phyloP scores from a whole-genome alignment of 202 grass and related monocot species.

The Setaria italica region DNA sequence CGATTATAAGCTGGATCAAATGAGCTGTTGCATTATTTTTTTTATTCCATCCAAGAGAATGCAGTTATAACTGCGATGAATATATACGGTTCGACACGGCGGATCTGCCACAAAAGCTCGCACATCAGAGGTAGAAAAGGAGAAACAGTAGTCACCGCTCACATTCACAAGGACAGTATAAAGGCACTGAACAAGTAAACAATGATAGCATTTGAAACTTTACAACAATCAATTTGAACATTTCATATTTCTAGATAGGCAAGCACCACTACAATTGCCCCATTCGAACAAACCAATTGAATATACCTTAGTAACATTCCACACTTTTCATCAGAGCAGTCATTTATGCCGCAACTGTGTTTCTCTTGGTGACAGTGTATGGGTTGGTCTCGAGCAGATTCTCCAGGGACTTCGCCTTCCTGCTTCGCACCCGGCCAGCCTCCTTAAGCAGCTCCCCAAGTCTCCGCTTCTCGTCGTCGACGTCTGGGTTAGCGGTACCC shows the following conservation, averaged over 20 bases:
- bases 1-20: not conserved
- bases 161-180: not conserved
- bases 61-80: not conserved
- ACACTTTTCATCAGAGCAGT: constrained; percentile 15
- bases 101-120: not conserved
- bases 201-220: constrained; percentile 50
- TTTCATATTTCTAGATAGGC: constrained; percentile 40
- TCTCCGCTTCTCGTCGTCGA: constrained; percentile 92
- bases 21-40: not conserved
- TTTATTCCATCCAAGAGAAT: not conserved
- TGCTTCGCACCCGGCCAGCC: constrained; percentile 88
- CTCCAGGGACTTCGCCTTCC: constrained; percentile 85
- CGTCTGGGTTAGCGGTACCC: constrained; percentile 95
- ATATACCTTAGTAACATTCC: constrained; percentile 41
- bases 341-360: constrained; percentile 51
- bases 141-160: not conserved
- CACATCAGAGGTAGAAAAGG: not conserved
- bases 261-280: constrained; percentile 39
- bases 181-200: constrained; percentile 29
- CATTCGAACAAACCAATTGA: constrained; percentile 51
- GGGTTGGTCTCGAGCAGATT: constrained; percentile 86
- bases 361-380: constrained; percentile 49
- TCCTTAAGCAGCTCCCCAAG: constrained; percentile 89
- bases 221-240: constrained; percentile 60
- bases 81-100: not conserved